phyloP scores from a whole-genome alignment of 176 grass and related monocot genomes.

The Zoysia japonica region DNA sequence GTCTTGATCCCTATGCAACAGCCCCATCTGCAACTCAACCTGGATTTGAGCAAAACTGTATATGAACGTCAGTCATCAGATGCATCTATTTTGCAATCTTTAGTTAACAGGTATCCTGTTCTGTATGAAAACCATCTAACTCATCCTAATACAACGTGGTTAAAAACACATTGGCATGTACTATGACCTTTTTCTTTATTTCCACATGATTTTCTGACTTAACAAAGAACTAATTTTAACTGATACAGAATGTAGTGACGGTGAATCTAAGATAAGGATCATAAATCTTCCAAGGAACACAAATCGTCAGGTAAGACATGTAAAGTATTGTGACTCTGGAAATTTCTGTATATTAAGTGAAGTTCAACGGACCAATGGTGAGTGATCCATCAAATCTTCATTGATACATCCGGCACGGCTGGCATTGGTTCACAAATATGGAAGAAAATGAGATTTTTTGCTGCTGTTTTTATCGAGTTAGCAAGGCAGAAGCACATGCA shows the following conservation, averaged over 20 bases:
- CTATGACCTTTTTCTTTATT: neutral
- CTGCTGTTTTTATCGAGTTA: neutral
- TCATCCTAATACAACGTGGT: neutral
- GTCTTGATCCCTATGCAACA: neutral
- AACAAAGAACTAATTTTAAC: neutral
- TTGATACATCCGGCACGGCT: neutral
- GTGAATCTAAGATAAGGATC: constrained; percentile 55
- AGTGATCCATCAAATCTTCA: neutral
- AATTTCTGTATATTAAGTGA: constrained; percentile 12
- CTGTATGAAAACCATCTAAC: neutral
- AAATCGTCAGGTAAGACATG: constrained; percentile 53
- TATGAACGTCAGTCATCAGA: neutral
- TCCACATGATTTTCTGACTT: constrained; percentile 11
- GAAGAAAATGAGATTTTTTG: neutral
- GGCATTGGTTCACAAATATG: neutral
- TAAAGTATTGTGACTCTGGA: neutral
- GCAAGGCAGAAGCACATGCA: neutral
- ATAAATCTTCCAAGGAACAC: constrained; percentile 64
- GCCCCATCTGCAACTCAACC: neutral
- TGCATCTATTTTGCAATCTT: neutral
- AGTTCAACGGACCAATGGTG: neutral
- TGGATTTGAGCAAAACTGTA: neutral
- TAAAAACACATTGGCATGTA: neutral
- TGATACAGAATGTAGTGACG: constrained; percentile 76
- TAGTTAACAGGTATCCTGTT: neutral